Conservation (phyloP, 805 yeast species). For the Kluyveromyces lactis region DNA sequence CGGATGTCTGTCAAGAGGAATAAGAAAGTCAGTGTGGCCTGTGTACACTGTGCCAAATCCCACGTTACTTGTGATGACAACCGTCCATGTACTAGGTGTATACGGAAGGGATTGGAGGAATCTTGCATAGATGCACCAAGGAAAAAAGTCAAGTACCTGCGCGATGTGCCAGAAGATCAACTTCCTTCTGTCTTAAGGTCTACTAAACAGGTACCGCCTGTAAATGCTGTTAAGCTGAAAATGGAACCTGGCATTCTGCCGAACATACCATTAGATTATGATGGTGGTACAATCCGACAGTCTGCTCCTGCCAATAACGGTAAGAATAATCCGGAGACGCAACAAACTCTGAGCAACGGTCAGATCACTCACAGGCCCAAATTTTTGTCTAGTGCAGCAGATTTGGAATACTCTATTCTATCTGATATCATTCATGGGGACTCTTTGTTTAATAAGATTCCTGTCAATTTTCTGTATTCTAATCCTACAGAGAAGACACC, state of each 20-base stretch:
- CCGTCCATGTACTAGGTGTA: slow-evolving; percentile 78
- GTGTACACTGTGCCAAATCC: slow-evolving; percentile 82
- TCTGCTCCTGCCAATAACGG: slow-evolving; percentile 6
- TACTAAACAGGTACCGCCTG: too few species aligned
- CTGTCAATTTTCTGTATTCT: slow-evolving; percentile 18
- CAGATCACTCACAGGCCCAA: slow-evolving; percentile 29
- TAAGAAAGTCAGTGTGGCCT: slow-evolving; percentile 77
- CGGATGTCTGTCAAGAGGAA: too few species aligned
- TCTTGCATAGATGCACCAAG: slow-evolving; percentile 88
- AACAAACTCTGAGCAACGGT: slow-evolving; percentile 18
- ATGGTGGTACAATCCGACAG: neutral
- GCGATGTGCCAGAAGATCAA: slow-evolving; percentile 42
- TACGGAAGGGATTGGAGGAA: slow-evolving; percentile 53
- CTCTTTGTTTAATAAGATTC: slow-evolving; percentile 17
- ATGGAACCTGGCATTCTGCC: neutral
- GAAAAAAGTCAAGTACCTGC: slow-evolving; percentile 71
- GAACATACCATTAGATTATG: too few species aligned
- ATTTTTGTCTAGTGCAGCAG: slow-evolving; percentile 64
- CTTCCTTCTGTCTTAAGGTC: slow-evolving; percentile 8
- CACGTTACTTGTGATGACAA: slow-evolving; percentile 85
- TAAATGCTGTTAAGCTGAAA: neutral
- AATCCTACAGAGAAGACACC: slow-evolving; percentile 3
- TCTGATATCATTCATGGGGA: slow-evolving; percentile 51
- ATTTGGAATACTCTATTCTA: slow-evolving; percentile 60
- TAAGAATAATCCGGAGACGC: slow-evolving; percentile 12